Conservation (phyloP, 2,329 filamentous ascomycete genomes). For the Colletotrichum eremochloae region DNA sequence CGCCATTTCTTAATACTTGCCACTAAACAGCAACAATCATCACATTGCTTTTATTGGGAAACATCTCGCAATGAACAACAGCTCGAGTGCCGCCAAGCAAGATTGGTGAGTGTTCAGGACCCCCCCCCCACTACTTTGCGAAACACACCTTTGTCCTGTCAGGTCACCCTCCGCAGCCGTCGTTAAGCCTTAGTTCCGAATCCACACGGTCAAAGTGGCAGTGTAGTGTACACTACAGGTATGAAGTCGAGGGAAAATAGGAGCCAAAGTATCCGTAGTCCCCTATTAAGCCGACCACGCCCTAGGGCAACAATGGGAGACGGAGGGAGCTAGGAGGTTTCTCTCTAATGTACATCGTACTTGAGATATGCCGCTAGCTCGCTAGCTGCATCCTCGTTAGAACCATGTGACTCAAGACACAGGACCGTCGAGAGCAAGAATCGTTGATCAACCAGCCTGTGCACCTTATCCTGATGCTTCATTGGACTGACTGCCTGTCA, state of each 20-base stretch:
- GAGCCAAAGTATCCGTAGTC: constrained; percentile 31
- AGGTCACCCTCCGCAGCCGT: constrained; percentile 23
- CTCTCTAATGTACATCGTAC: background rate
- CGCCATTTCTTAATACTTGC: constrained; percentile 6
- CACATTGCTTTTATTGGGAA: background rate
- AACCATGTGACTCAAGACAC: constrained; percentile 40
- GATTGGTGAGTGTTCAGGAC: too few species aligned
- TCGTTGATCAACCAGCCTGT: constrained; percentile 25
- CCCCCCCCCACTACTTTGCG: constrained; percentile 1
- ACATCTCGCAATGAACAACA: too few species aligned
- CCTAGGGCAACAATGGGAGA: constrained; percentile 40
- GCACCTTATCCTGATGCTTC: constrained; percentile 31
- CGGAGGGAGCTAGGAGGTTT: constrained; percentile 17
- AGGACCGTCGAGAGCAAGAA: constrained; percentile 14
- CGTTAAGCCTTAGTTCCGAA: constrained; percentile 14
- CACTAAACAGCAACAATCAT: background rate
- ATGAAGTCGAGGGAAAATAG: constrained; percentile 8
- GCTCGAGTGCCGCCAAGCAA: background rate
- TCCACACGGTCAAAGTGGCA: constrained; percentile 27
- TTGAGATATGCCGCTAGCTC: constrained; percentile 36
- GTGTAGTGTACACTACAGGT: background rate
- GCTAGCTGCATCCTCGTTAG: constrained; percentile 41
- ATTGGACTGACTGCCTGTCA: constrained; percentile 15
- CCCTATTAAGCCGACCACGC: constrained; percentile 34
- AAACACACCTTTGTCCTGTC: constrained; percentile 31